phyloP scores from a whole-genome alignment of 2,329 filamentous ascomycete genomes.

The Phaeosphaeriaceae sp. region DNA sequence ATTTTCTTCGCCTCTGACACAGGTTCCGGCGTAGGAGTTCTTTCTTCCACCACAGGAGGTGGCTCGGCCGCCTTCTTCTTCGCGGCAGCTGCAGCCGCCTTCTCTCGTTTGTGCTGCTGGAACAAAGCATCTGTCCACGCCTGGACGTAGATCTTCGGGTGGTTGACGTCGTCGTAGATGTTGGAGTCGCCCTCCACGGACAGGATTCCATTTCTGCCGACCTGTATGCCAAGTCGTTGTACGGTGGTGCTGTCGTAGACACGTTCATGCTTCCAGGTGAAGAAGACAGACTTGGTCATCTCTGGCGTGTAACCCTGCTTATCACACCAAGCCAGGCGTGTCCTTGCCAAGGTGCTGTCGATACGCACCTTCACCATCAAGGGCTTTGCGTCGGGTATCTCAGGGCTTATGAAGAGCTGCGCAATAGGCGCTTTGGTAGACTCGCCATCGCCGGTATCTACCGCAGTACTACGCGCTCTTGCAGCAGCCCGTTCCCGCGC shows the following conservation, averaged over 20 bases:
- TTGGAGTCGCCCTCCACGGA: slow-evolving; percentile 51
- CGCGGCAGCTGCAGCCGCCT: slow-evolving; percentile 33
- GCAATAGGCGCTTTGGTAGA: slow-evolving; percentile 50
- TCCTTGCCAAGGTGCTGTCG: slow-evolving; percentile 70
- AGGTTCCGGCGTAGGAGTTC: slow-evolving; percentile 25
- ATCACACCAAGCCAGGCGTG: slow-evolving; percentile 73
- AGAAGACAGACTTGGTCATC: slow-evolving; percentile 65
- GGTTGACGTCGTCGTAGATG: slow-evolving; percentile 59
- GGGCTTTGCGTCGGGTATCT: slow-evolving; percentile 65
- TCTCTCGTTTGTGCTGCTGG: slow-evolving; percentile 55
- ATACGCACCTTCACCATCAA: slow-evolving; percentile 72
- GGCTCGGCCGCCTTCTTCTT: slow-evolving; percentile 49
- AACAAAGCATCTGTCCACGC: slow-evolving; percentile 75
- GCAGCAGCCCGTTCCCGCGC: slow-evolving; percentile 33
- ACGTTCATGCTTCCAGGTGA: slow-evolving; percentile 78
- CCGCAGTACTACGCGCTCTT: slow-evolving; percentile 13
- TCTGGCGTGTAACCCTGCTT: slow-evolving; percentile 63
- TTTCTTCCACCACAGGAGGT: slow-evolving; percentile 19
- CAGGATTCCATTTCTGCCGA: slow-evolving; percentile 50
- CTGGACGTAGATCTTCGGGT: slow-evolving; percentile 72
- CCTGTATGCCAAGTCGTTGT: slow-evolving; percentile 55
- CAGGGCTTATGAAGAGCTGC: slow-evolving; percentile 72
- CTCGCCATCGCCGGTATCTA: slow-evolving; percentile 10
- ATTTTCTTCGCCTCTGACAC: slow-evolving; percentile 39
- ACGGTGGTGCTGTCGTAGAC: slow-evolving; percentile 77